These are phyloP conservation scores for Trametes pubescens DNA, from an alignment of 1,284 basidiomycete species.

Conservation along the genomic window DNA sequence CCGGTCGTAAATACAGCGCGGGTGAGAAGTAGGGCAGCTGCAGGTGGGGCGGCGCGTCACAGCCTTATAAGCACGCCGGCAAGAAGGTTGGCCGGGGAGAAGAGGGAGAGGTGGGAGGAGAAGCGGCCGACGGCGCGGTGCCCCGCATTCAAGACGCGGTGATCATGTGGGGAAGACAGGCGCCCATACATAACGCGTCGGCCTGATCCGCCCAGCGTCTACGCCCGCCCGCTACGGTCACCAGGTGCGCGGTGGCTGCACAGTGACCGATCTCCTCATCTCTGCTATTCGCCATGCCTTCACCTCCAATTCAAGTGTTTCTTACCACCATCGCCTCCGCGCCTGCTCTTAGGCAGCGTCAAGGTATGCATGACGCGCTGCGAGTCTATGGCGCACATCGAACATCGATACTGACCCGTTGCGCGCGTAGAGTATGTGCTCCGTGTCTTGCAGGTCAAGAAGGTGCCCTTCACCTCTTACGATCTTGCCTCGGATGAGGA, in stretches of 20 bases:
- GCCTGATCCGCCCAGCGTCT: constrained; percentile 23
- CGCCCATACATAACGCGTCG: constrained; percentile 25
- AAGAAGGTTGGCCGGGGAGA: neutral
- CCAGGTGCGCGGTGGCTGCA: constrained; percentile 10
- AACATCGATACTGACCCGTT: neutral
- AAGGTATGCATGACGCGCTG: constrained; percentile 44
- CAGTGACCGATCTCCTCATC: neutral
- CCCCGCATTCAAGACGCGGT: constrained; percentile 21
- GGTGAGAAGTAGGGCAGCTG: constrained; percentile 2
- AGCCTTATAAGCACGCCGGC: constrained; percentile 11
- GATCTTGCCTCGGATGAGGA: constrained; percentile 84
- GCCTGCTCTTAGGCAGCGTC: constrained; percentile 74
- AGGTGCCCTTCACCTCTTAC: constrained; percentile 80
- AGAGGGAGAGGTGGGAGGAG: neutral
- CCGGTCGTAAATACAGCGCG: neutral
- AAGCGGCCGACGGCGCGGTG: constrained; percentile 10
- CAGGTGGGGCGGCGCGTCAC: neutral
- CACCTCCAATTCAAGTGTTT: constrained; percentile 81
- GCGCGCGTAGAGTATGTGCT: constrained; percentile 68
- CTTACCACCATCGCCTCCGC: constrained; percentile 87
- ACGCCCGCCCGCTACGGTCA: constrained; percentile 3
- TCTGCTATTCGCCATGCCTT: constrained; percentile 57
- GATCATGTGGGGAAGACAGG: constrained; percentile 28
- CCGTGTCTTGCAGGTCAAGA: constrained; percentile 82
- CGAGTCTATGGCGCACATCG: neutral